Evolutionary conservation across 148 eudicot species (phyloP).

Genomic region (Nepenthes mirabilis): DNA sequence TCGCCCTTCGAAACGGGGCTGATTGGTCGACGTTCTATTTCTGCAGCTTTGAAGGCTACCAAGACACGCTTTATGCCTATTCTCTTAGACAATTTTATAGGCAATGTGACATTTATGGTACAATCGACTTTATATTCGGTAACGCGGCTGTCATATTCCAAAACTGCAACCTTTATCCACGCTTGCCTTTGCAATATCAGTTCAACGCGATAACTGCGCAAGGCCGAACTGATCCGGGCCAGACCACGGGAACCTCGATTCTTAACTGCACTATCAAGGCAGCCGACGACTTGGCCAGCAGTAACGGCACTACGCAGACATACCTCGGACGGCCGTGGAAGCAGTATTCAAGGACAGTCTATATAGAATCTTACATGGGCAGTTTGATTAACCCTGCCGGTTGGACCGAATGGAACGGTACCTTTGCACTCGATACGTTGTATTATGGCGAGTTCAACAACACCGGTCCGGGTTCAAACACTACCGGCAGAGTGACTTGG

Average conservation of each 20-base stretch:
- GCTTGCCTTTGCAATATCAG: conserved; percentile 39
- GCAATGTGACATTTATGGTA: conserved; percentile 77
- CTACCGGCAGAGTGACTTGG: conserved; percentile 43
- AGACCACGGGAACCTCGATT: conserved; percentile 64
- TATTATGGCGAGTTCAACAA: conserved; percentile 65
- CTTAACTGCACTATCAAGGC: conserved; percentile 51
- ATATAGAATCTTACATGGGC: conserved; percentile 41
- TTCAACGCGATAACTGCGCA: conserved; percentile 83
- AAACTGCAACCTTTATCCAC: conserved; percentile 54
- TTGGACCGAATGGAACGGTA: conserved; percentile 59
- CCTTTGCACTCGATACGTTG: conserved; percentile 41
- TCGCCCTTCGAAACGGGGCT: conserved; percentile 5
- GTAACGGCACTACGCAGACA: conserved; percentile 18
- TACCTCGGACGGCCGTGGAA: conserved; percentile 84
- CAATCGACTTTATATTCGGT: conserved; percentile 83
- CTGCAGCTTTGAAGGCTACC: conserved; percentile 52
- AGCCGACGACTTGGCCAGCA: conserved; percentile 38
- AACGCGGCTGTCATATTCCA: conserved; percentile 69
- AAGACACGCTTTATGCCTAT: conserved; percentile 73
- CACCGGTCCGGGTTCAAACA: conserved; percentile 40
- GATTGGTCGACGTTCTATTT: conserved; percentile 7
- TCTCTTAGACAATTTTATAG: conserved; percentile 64
- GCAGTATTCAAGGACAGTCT: conserved; percentile 46
- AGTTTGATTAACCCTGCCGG: conserved; percentile 29
- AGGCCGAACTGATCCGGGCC: conserved; percentile 62